Evolutionary conservation across 2,329 filamentous ascomycete species (phyloP), one percentile per base, ranked within the genome.

Genomic region (Drechslerella coelobrocha): DNA sequence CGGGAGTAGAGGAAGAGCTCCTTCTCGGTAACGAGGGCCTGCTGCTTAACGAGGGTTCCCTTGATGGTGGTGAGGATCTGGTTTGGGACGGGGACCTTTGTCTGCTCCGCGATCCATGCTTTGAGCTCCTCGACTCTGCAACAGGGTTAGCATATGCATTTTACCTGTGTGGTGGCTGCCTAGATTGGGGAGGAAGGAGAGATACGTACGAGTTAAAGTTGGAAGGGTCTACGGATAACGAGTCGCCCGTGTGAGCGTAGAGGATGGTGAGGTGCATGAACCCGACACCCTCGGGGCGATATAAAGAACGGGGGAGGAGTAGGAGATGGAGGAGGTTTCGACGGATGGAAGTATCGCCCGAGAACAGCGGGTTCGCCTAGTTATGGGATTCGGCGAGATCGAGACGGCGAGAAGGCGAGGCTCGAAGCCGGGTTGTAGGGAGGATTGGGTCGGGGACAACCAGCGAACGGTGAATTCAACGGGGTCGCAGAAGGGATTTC

Each of bases 1-100:
- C 92, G 89, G 79, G 97, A 92, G 80, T 96, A 99, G 56, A 97
- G 86, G 78, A 90, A 97, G 63, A 99, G 87, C 78, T 97, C 92
- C 74, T 86, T 90, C 89, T 97, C 93, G 34, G 86, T 87, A 73
- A 91, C 85, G 51, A 97, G 84, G 34, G 87, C 89, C 77, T 93
- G 89, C 34, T 87, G 82, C 80, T 92, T 92, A 76, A 94, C 86
- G 75, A 91, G 90, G 80, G 90, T 92, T 52, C 93, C 93, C 74
- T 90, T 86, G 2, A 86, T 84, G 12, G 92, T 97, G 80, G 99
- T 86, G 74, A 93, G 84, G 74, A 99, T 92, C 78, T 97, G 90
- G 79, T 90, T 87, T 75, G 90, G 85, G 41, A 85, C 78, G 14
- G 90, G 85, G 74, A 99, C 91, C 45, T 86, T 85, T 57, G 88